Evolutionary conservation across 352 stramenopile genomes (phyloP).

Genomic region (Aphanomyces euteiches): DNA sequence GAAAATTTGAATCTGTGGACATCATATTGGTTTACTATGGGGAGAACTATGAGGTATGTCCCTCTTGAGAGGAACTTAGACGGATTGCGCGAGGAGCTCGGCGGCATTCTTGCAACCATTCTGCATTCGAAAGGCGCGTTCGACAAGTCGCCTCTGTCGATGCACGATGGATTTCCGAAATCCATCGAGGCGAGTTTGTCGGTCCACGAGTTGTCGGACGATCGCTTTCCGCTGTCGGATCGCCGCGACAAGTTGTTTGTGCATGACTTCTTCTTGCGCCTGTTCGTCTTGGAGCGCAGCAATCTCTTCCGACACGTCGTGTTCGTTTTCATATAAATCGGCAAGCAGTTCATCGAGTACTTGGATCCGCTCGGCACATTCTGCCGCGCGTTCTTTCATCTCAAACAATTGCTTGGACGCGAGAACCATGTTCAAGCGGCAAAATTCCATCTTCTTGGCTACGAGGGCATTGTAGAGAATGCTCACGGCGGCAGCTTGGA

Average conservation of each 20-base stretch:
- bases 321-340: constrained; percentile 16
- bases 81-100: background rate
- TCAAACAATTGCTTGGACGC: constrained; percentile 2
- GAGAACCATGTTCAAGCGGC: constrained; percentile 1
- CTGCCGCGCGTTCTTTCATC: background rate
- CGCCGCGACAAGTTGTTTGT: background rate
- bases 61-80: background rate
- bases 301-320: constrained; percentile 13
- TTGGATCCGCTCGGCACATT: background rate
- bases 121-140: constrained; percentile 11
- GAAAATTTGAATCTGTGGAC: too few species aligned
- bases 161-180: constrained; percentile 7
- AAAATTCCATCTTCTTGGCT: constrained; percentile 11
- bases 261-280: constrained; percentile 7
- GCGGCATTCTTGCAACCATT: background rate
- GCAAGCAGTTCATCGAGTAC: constrained; percentile 13
- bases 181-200: background rate
- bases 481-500: constrained; percentile 15
- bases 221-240: background rate
- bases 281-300: constrained; percentile 3
- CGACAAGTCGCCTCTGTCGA: constrained; percentile 3
- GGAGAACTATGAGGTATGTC: too few species aligned
- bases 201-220: background rate
- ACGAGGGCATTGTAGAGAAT: constrained; percentile 14
- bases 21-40: too few species aligned